Evolutionary conservation across 2,329 filamentous ascomycete species (phyloP), one percentile per base, ranked within the genome.

Genomic region (Paracoccidioides brasiliensis): DNA sequence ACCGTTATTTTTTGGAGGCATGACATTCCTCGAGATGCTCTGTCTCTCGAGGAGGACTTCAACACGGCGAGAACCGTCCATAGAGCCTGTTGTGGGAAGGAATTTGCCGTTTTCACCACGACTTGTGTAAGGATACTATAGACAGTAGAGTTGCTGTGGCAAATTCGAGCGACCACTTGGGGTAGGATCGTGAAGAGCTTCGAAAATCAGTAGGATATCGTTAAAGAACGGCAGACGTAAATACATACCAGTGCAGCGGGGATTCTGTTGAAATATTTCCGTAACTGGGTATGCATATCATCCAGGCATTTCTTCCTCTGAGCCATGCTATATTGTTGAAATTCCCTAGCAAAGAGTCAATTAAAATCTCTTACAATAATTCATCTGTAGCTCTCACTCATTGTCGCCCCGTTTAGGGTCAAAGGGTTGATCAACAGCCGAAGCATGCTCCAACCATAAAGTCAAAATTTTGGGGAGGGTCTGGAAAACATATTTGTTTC

Each of bases 401-500:
- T 72, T 71, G 45, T 73, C 72, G 32, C 75, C 75, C 55, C 74
- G 70, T 60, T 76, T 77, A 1, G 74, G 67, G 62, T 80, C 78
- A 56, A 79, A 67, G 32, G 74, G 72, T 62, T 83, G 81, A 64
- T 86, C 80, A 40, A 89, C 77, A 57, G 87, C 82, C 41, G 86
- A 84, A 5, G 89, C 91, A 59, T 98, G 80, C 64, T 96, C 91
- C 41, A 98, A 77, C 91, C 94, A 99, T 2, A 98, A 76, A 0
- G 93, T 98, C 43, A 99, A 73, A 48, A 96, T 79, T 59, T 94
- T 87, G 0, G 93, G 94, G 38, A 98, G 76, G 0, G 90, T 96
- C 69, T 97, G 90, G 64, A 95, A 95, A 45, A 96, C 81, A 69
- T 97, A 96, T 71, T 97, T 98, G 49, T 89, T 93, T 37, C 93